Evolutionary conservation across 2,329 filamentous ascomycete genomes (phyloP).

Genomic region (Colletotrichum costaricense): DNA sequence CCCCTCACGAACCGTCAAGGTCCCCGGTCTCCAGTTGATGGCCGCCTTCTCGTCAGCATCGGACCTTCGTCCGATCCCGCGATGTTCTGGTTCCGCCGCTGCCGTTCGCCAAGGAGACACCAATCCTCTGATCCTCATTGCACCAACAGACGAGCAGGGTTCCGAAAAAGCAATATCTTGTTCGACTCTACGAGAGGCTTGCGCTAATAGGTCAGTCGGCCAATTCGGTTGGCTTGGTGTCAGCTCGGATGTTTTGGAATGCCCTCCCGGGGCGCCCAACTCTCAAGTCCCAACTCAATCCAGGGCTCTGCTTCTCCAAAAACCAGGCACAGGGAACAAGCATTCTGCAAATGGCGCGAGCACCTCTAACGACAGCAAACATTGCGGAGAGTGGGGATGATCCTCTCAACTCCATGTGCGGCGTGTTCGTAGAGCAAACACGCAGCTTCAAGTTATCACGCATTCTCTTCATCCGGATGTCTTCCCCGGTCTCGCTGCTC

Average conservation of each 20-base stretch:
- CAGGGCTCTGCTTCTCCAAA: conserved; percentile 19
- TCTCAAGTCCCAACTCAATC: neutral
- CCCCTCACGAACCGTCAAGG: conserved; percentile 29
- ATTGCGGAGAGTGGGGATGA: conserved; percentile 23
- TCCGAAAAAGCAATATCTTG: conserved; percentile 1
- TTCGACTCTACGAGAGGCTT: neutral
- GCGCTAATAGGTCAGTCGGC: conserved; percentile 13
- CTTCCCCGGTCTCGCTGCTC: conserved; percentile 12
- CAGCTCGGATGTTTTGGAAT: conserved; percentile 21
- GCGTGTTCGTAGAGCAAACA: conserved; percentile 4
- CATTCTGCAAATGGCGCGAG: neutral
- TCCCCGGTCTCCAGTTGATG: conserved; percentile 4
- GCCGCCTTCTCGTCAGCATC: conserved; percentile 9
- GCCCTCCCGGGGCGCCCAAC: neutral
- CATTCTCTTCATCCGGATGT: neutral
- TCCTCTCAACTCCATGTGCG: neutral
- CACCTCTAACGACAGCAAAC: conserved; percentile 10
- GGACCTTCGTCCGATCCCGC: conserved; percentile 19
- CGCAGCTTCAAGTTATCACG: conserved; percentile 1
- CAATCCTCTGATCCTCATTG: conserved; percentile 2
- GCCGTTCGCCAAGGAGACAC: conserved; percentile 2
- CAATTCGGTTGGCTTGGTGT: conserved; percentile 1
- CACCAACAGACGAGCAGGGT: conserved; percentile 1
- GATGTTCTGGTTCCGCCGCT: neutral
- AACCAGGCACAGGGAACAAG: conserved; percentile 31